phyloP scores from a whole-genome alignment of 1,139 yeast genomes.

The Debaryomyces sp. region DNA sequence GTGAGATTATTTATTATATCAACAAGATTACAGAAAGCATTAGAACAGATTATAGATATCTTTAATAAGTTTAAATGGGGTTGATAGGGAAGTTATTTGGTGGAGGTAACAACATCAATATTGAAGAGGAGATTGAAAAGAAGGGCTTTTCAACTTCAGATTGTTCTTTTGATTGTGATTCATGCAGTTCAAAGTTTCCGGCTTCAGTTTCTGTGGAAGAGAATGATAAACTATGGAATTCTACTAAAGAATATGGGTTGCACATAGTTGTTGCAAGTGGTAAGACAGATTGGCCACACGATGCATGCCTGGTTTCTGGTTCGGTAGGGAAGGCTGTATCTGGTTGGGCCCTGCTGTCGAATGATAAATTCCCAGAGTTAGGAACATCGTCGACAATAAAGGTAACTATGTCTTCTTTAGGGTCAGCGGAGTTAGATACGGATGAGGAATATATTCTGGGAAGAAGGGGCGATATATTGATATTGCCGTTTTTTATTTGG shows the following conservation, averaged over 20 bases:
- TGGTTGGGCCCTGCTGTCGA: slow-evolving; percentile 42
- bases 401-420: slow-evolving; percentile 55
- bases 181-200: slow-evolving; percentile 58
- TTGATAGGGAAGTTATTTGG: slow-evolving; percentile 4
- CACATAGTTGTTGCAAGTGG: slow-evolving; percentile 86
- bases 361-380: slow-evolving; percentile 18
- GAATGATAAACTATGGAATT: slow-evolving; percentile 62
- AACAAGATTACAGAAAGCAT: neutral
- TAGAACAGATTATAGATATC: neutral
- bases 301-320: slow-evolving; percentile 58
- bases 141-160: slow-evolving; percentile 46
- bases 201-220: slow-evolving; percentile 55
- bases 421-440: slow-evolving; percentile 37
- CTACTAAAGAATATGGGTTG: slow-evolving; percentile 67
- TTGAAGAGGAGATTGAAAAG: slow-evolving; percentile 24
- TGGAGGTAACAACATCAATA: neutral
- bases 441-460: slow-evolving; percentile 45
- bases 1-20: neutral
- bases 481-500: slow-evolving; percentile 83
- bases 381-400: slow-evolving; percentile 35
- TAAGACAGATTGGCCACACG: slow-evolving; percentile 80
- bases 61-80: slow-evolving; percentile 1
- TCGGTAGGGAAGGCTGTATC: slow-evolving; percentile 55
- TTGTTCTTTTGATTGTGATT: slow-evolving; percentile 52
- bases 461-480: slow-evolving; percentile 56